Evolutionary conservation across 2,329 filamentous ascomycete species (phyloP).

Genomic region (Xylariales sp.): DNA sequence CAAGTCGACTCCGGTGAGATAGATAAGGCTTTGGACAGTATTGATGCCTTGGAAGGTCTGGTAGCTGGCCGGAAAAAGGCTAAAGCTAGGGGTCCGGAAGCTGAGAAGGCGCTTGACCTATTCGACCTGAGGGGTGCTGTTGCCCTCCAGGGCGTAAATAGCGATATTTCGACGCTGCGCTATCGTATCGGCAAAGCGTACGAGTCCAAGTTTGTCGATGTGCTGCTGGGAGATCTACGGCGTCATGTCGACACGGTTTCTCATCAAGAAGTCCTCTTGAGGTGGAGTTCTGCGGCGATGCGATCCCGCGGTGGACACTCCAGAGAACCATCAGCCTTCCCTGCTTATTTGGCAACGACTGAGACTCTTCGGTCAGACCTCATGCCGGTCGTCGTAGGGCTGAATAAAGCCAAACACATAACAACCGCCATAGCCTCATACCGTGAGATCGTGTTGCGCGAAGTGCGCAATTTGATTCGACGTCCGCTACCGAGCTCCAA

Average conservation of each 20-base stretch:
- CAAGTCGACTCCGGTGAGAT: conserved; percentile 81
- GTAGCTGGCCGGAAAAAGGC: conserved; percentile 56
- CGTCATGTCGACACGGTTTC: conserved; percentile 75
- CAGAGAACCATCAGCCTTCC: conserved; percentile 64
- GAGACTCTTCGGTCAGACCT: conserved; percentile 68
- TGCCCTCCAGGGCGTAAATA: conserved; percentile 74
- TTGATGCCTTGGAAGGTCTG: conserved; percentile 74
- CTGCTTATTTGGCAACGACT: conserved; percentile 73
- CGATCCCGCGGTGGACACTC: conserved; percentile 64
- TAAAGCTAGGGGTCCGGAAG: conserved; percentile 11
- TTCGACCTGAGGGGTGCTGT: conserved; percentile 72
- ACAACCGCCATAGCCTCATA: conserved; percentile 78
- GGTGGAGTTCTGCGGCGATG: conserved; percentile 77
- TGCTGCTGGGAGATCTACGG: conserved; percentile 74
- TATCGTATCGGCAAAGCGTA: conserved; percentile 83
- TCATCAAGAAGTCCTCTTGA: conserved; percentile 67
- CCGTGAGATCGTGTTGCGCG: conserved; percentile 76
- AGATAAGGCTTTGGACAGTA: conserved; percentile 71
- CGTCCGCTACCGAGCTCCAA: conserved; percentile 85
- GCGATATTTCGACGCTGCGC: conserved; percentile 72
- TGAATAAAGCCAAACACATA: conserved; percentile 79
- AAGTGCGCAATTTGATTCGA: conserved; percentile 81
- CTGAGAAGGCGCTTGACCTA: conserved; percentile 32
- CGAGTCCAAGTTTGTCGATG: conserved; percentile 73
- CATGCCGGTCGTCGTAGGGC: conserved; percentile 65